A percentile compares a stretch with the other conserved stretches of the same genome.
phyloP scores from a whole-genome alignment of 352 stramenopile species.

The Phytopythium helicoides region DNA sequence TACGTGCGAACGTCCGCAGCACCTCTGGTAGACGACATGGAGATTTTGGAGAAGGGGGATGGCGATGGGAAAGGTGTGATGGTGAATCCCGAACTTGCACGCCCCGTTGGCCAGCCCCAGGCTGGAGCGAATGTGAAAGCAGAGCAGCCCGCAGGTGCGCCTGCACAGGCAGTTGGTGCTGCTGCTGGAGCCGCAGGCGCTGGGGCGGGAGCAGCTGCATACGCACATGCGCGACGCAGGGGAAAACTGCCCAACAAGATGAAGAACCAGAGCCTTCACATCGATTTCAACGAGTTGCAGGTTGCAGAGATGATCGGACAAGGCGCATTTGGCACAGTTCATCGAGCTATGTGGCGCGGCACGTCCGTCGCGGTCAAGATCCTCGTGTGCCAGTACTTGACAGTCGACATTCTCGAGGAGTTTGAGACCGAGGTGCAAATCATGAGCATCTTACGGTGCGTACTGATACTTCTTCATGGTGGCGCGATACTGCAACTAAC shows the following conservation, averaged over 20 bases:
- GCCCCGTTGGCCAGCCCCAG: neutral
- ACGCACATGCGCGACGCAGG: slow-evolving; percentile 4
- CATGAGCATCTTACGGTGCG: slow-evolving; percentile 86
- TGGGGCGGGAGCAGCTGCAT: neutral
- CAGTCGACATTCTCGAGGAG: slow-evolving; percentile 81
- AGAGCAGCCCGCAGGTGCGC: too few species aligned
- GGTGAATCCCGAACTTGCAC: neutral
- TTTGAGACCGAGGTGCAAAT: slow-evolving; percentile 89
- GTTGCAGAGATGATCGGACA: slow-evolving; percentile 84
- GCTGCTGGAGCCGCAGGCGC: neutral
- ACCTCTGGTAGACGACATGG: slow-evolving; percentile 48
- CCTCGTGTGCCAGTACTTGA: slow-evolving; percentile 79
- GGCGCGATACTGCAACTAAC: slow-evolving; percentile 5
- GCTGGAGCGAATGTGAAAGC: neutral
- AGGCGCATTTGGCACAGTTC: slow-evolving; percentile 81
- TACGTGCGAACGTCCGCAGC: slow-evolving; percentile 74
- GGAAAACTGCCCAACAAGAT: slow-evolving; percentile 32
- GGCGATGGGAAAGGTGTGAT: neutral
- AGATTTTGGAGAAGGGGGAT: slow-evolving; percentile 8
- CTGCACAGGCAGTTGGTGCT: neutral
- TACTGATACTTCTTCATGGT: slow-evolving; percentile 3
- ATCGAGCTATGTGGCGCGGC: slow-evolving; percentile 67
- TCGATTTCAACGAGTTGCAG: slow-evolving; percentile 77
- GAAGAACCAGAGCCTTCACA: slow-evolving; percentile 78
- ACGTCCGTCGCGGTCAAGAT: slow-evolving; percentile 86